Base-by-base conservation (phyloP, 1,284 basidiomycete species). In the Puccinia horiana region DNA sequence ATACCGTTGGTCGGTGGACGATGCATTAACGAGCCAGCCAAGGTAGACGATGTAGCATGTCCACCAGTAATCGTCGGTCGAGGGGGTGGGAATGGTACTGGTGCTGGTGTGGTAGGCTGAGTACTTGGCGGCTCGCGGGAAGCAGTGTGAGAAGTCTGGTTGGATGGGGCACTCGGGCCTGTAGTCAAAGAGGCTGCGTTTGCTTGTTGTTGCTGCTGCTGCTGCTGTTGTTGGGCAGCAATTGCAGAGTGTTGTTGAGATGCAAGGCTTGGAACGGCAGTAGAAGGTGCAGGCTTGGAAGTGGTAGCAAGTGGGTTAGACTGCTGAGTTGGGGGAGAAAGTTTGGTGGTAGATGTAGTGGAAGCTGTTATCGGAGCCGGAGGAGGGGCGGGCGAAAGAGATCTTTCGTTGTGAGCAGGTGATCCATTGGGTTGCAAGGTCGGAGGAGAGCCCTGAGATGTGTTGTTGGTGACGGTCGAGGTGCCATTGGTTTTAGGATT, bases 1-100 rank as follows among this genome's bases (percentile, higher is more conserved):
- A 81, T 40, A 14, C 80, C 80, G 52, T 81, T 81, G 26, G 70
- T 63, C 11, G 80, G 80, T 8, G 80, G 80, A 5, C 80, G 70
- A 56, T 81, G 72, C 47, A 81, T 47, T 12, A 74, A 14, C 20
- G 72, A 49, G 40, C 72, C 70, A 9, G 80, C 54, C 32, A 81
- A 49, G 23, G 72, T 81, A 5, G 80, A 47, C 23, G 70, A 69
- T 23, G 80, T 69, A 1, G 72, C 80, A 32, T 81, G 80, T 18
- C 80, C 80, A 44, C 72, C 58, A 12, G 70, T 81, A 37, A 81
- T 18, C 12, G 72, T 75, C 0, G 80, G 72, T 67, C 80, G 32
- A 35, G 80, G 72, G 4, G 80, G 70, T 20, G 80, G 80, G 37
- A 81, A 81, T 11, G 80, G 70, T 5, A 73, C 52, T 37, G 80